Conservation (phyloP, 306 rosid species). For the Cucumis cinereus region DNA sequence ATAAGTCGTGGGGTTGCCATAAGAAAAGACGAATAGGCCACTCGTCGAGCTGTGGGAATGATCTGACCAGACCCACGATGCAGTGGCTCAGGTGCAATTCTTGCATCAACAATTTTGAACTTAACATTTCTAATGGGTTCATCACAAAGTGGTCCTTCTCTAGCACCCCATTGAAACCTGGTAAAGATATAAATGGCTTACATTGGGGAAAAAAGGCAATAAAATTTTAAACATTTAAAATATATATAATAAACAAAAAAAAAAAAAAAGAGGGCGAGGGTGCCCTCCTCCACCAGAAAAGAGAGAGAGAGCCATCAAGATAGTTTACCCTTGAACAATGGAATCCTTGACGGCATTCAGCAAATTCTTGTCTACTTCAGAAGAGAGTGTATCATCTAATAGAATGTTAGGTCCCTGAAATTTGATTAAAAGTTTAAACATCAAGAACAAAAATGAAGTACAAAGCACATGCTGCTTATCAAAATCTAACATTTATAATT, state of each 20-base stretch:
- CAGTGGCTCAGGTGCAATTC: slow-evolving; percentile 80
- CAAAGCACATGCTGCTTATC: background rate
- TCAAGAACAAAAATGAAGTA: background rate
- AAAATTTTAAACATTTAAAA: background rate
- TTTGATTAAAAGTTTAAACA: background rate
- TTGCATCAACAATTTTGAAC: slow-evolving; percentile 98
- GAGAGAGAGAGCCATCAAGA: background rate
- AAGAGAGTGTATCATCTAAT: slow-evolving; percentile 84
- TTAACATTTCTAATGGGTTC: slow-evolving; percentile 95
- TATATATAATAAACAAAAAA: no score
- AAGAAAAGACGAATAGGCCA: slow-evolving; percentile 89
- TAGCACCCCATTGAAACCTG: slow-evolving; percentile 99
- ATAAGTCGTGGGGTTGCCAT: slow-evolving; percentile 97
- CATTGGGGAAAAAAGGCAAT: background rate
- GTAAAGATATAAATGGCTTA: background rate
- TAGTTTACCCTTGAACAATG: slow-evolving; percentile 88
- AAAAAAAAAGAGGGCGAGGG: background rate
- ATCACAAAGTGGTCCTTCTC: slow-evolving; percentile 97
- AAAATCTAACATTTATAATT: background rate
- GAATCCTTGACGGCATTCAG: slow-evolving; percentile 86
- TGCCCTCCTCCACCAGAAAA: background rate
- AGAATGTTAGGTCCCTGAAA: slow-evolving; percentile 91
- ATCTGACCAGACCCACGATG: slow-evolving; percentile 92
- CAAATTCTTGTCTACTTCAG: slow-evolving; percentile 85
- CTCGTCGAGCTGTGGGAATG: slow-evolving; percentile 84